Evolutionary conservation across 73 alveolate genomes (phyloP).

Genomic region (Stentor coeruleus): DNA sequence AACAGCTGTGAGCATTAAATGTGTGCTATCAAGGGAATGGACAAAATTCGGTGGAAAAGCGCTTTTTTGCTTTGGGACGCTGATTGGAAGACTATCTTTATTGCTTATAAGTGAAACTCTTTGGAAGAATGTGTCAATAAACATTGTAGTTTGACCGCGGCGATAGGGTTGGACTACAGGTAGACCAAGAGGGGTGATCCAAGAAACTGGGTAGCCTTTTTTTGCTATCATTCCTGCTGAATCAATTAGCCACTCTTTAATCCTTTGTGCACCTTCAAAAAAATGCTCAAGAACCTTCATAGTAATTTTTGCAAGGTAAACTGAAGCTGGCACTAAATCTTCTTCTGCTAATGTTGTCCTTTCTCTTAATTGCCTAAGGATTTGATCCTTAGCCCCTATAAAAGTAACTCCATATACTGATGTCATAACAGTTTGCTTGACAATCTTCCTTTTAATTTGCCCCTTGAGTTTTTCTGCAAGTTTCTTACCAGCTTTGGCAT

Average conservation of each 20-base stretch:
- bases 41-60: conserved; percentile 93
- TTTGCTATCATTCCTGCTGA: conserved; percentile 81
- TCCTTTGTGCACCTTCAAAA: conserved; percentile 80
- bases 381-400: conserved; percentile 81
- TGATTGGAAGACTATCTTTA: background rate
- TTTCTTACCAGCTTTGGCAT: conserved; percentile 35
- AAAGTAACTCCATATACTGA: conserved; percentile 95
- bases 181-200: conserved; percentile 90
- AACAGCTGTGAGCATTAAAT: conserved; percentile 84
- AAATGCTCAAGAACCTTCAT: conserved; percentile 74
- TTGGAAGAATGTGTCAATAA: conserved; percentile 21
- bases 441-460: conserved; percentile 70
- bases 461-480: conserved; percentile 66
- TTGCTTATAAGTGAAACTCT: conserved; percentile 25
- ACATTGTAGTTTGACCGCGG: background rate
- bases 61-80: conserved; percentile 58
- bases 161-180: conserved; percentile 70
- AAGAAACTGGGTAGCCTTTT: conserved; percentile 40
- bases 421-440: conserved; percentile 97
- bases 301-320: conserved; percentile 74
- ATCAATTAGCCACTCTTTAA: conserved; percentile 78
- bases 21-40: conserved; percentile 91
- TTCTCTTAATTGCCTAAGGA: conserved; percentile 76
- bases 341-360: conserved; percentile 43
- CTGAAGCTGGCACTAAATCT: conserved; percentile 57